A percentile compares a stretch with the other conserved stretches of the same genome.
Conservation (phyloP, 2,329 filamentous ascomycete genomes). For the Fusarium guadeloupense region DNA sequence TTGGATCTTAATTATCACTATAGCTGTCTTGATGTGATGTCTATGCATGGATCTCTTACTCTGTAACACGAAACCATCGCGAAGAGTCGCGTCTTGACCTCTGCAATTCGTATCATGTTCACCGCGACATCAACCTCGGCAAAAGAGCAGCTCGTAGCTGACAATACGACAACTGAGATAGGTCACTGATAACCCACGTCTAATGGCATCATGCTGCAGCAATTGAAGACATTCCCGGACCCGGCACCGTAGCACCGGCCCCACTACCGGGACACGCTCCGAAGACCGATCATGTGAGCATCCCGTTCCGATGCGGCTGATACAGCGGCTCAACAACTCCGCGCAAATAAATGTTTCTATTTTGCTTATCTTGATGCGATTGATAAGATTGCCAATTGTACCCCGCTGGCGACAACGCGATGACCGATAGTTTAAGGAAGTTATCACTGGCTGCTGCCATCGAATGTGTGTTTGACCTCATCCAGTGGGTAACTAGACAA, state of each 20-base stretch:
- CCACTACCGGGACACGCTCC: background rate
- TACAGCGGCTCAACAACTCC: background rate
- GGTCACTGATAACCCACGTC: background rate
- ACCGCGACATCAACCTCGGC: background rate
- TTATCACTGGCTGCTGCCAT: too few species aligned
- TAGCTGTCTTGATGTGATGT: too few species aligned
- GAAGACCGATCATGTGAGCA: constrained; percentile 16
- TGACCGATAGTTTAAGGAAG: too few species aligned
- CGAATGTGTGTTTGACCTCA: too few species aligned
- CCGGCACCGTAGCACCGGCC: background rate
- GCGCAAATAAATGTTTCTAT: background rate
- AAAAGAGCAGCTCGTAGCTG: background rate
- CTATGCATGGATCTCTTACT: too few species aligned
- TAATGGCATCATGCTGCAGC: background rate
- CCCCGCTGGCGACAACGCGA: background rate
- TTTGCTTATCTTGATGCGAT: background rate
- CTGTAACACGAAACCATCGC: too few species aligned
- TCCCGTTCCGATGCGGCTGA: background rate
- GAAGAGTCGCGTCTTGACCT: too few species aligned
- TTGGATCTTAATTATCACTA: background rate
- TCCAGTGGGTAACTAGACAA: too few species aligned
- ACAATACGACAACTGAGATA: too few species aligned
- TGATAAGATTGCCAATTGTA: background rate
- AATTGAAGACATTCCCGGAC: background rate
- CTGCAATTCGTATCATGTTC: too few species aligned